phyloP scores from a whole-genome alignment of 2,329 filamentous ascomycete species.

The Periconia digitata region DNA sequence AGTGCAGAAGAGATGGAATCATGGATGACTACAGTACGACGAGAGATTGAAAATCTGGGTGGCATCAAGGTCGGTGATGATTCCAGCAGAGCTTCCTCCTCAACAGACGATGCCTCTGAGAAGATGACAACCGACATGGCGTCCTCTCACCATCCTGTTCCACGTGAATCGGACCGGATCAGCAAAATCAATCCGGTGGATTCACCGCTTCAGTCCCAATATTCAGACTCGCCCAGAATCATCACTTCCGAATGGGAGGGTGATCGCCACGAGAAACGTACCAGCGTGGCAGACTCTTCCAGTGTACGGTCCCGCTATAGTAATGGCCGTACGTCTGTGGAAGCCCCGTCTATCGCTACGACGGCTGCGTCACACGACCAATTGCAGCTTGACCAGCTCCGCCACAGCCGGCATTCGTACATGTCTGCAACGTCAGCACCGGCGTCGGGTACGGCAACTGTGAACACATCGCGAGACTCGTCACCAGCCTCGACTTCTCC shows the following conservation, averaged over 20 bases:
- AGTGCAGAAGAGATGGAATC: constrained; percentile 72
- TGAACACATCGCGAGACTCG: constrained; percentile 37
- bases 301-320: constrained; percentile 31
- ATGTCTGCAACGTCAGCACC: constrained; percentile 39
- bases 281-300: constrained; percentile 32
- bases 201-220: constrained; percentile 34
- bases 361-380: constrained; percentile 40
- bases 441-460: constrained; percentile 33
- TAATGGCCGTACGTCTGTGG: constrained; percentile 34
- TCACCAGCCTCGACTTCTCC: constrained; percentile 41
- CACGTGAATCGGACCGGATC: constrained; percentile 35
- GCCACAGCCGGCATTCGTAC: constrained; percentile 40
- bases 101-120: constrained; percentile 25
- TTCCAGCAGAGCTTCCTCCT: constrained; percentile 28
- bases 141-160: constrained; percentile 42
- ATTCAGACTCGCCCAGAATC: constrained; percentile 31
- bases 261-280: constrained; percentile 25
- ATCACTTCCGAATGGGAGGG: constrained; percentile 36
- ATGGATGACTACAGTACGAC: constrained; percentile 70
- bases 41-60: constrained; percentile 69
- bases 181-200: constrained; percentile 37
- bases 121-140: constrained; percentile 30
- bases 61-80: constrained; percentile 58
- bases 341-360: constrained; percentile 38
- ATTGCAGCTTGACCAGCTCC: constrained; percentile 39